Evolutionary conservation across 2,329 filamentous ascomycete genomes (phyloP), one percentile per base, ranked within the genome.

Genomic region (Colletotrichum filicis): DNA sequence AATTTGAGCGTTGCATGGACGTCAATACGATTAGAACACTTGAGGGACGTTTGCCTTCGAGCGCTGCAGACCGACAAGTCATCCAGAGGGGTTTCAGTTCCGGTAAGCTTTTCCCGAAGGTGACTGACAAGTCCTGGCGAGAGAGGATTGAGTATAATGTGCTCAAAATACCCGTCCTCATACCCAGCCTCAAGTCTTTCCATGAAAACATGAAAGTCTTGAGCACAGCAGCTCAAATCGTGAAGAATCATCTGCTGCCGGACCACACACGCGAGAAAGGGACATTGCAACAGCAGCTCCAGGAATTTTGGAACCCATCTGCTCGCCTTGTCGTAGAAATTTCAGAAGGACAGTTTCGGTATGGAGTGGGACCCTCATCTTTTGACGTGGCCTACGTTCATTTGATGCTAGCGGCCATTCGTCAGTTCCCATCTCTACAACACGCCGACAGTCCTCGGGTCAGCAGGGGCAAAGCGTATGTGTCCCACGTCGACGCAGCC

Each of bases 331-430:
- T 32, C 30, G 42, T 76, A 32, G 70, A 76, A 68, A 68, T 71
- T 22, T 57, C 61, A 24, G 74, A 76, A 65, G 74, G 73, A 30
- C 63, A 66, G 59, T 76, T 76, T 57, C 52, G 56, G 46, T 52
- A 46, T 42, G 70, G 26, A 35, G 16, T 49, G 24, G 68, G 73
- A 12, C 67, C 59, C 12, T 56, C 73, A 35, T 66, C 65, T 52
- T 76, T 76, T 32, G 56, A 76, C 24, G 42, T 74, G 30, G 64
- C 67, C 26, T 75, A 76, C 60, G 65, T 53, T 35, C 64, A 73
- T 28, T 22, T 76, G 11, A 26, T 76, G 24, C 69, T 71, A 42
- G 60, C 68, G 28, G 70, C 68, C 35, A 68, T 76, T 52, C 61
- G 70, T 26, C 61, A 75, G 46, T 74, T 75, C 64, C 73, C 65